Conservation (phyloP, 2,329 filamentous ascomycete species). For the Trichoderma sp. region DNA sequence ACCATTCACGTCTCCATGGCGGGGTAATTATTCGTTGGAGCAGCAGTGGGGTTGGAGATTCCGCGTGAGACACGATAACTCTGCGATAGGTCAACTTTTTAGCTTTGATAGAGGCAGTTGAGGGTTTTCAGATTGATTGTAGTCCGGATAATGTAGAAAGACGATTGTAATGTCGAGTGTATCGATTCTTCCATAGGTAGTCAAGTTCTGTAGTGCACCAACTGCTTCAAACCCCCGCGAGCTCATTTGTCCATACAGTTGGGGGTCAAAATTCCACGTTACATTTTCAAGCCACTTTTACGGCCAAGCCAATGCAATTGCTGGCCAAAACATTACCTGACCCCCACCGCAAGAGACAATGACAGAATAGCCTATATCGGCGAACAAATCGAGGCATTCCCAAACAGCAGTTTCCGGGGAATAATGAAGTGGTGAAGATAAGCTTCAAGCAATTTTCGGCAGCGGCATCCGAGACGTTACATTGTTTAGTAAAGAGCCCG, state of each 20-base stretch:
- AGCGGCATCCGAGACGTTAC: conserved; percentile 12
- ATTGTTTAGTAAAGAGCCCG: not conserved
- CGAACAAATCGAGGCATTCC: not conserved
- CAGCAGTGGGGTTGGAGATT: not conserved
- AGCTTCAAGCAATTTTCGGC: not conserved
- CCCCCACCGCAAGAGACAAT: not conserved
- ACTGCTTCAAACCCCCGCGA: not conserved
- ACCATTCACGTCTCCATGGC: not conserved
- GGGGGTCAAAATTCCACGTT: conserved; percentile 17
- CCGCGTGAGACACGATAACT: not conserved
- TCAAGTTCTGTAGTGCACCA: too few relatives aligned
- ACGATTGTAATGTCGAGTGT: not conserved
- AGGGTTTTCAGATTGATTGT: not conserved
- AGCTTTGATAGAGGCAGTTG: not conserved
- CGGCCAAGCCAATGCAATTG: not conserved
- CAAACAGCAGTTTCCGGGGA: not conserved
- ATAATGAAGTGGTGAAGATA: not conserved
- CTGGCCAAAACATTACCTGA: not conserved
- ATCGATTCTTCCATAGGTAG: not conserved
- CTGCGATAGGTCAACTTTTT: not conserved
- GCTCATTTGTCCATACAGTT: not conserved
- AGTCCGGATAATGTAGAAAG: not conserved
- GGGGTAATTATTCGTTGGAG: not conserved
- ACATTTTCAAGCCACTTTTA: conserved; percentile 11
- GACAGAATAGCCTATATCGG: conserved; percentile 3